A percentile compares a stretch with the other conserved stretches of the same genome.
These are phyloP conservation scores for Achaetomium macrosporum DNA, from an alignment of 2,329 filamentous ascomycete genomes.

Conservation along the genomic window DNA sequence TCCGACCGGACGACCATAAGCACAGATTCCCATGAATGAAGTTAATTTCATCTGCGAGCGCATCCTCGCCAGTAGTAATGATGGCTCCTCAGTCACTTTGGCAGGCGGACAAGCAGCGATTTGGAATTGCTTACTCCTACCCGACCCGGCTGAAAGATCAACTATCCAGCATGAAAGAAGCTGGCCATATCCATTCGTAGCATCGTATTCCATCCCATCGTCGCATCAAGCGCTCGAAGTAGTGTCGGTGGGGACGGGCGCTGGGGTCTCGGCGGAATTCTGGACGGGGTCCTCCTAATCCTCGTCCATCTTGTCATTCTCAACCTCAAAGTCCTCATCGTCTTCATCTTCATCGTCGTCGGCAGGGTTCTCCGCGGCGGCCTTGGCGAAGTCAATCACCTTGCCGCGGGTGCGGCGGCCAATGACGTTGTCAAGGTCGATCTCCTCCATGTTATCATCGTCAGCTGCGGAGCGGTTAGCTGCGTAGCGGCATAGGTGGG, in stretches of 20 bases:
- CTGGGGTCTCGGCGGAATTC: not conserved
- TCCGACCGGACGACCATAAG: not conserved
- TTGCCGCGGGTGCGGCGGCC: conserved; percentile 85
- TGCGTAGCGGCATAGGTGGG: not conserved
- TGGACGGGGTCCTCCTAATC: conserved; percentile 26
- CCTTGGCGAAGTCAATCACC: conserved; percentile 89
- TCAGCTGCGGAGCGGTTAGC: conserved; percentile 50
- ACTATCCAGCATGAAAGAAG: not conserved
- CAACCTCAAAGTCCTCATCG: conserved; percentile 57
- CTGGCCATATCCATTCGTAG: conserved; percentile 9
- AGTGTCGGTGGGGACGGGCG: no score
- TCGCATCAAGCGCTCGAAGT: conserved; percentile 6
- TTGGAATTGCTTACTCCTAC: not conserved
- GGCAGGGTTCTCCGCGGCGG: conserved; percentile 68
- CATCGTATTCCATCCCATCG: conserved; percentile 14
- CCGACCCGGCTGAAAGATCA: not conserved
- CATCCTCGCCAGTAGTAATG: not conserved
- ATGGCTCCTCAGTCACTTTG: not conserved
- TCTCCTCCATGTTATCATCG: conserved; percentile 81
- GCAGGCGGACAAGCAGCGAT: not conserved
- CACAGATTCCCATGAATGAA: not conserved
- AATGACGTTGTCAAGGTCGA: conserved; percentile 86
- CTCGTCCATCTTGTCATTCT: conserved; percentile 69
- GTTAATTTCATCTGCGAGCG: conserved; percentile 1
- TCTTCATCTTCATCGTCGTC: conserved; percentile 76